These are phyloP conservation scores for Lasiodiplodia hormozganensis DNA, from an alignment of 2,329 filamentous ascomycete genomes.

Conservation along the genomic window DNA sequence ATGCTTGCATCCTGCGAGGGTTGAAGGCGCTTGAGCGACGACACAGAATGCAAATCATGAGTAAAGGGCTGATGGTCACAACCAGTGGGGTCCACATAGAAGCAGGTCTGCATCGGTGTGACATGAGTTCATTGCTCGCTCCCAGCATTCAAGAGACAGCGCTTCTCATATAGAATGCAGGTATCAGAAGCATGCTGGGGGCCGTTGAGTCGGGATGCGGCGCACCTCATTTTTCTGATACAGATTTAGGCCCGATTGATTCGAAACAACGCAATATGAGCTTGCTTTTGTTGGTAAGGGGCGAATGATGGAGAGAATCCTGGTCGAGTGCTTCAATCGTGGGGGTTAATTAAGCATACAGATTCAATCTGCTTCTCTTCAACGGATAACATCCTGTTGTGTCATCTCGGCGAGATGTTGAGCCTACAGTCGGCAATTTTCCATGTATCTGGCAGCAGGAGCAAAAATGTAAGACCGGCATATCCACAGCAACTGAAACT, in stretches of 20 bases:
- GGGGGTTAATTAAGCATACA: not conserved
- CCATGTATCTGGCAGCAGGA: too few species aligned
- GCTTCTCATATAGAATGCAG: not conserved
- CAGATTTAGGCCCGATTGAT: not conserved
- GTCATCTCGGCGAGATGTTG: not conserved
- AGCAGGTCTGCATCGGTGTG: too few species aligned
- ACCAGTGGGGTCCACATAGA: too few species aligned
- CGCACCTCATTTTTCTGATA: not conserved
- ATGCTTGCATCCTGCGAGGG: too few species aligned
- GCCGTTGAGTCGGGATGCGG: not conserved
- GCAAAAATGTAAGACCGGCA: not conserved
- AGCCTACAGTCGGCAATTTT: not conserved
- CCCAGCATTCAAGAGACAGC: too few species aligned
- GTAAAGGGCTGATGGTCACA: too few species aligned
- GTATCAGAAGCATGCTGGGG: not conserved
- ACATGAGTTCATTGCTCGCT: too few species aligned
- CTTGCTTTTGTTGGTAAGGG: not conserved
- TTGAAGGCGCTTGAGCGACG: too few species aligned
- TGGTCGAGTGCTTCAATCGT: not conserved
- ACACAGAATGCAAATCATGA: too few species aligned
- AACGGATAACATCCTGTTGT: not conserved
- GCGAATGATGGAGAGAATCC: not conserved
- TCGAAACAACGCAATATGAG: not conserved
- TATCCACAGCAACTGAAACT: not conserved
- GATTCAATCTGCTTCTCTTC: not conserved